A percentile compares a stretch with the other conserved stretches of the same genome.
Conservation (phyloP, 2,329 filamentous ascomycete species). For the Diaporthe nobilis region DNA sequence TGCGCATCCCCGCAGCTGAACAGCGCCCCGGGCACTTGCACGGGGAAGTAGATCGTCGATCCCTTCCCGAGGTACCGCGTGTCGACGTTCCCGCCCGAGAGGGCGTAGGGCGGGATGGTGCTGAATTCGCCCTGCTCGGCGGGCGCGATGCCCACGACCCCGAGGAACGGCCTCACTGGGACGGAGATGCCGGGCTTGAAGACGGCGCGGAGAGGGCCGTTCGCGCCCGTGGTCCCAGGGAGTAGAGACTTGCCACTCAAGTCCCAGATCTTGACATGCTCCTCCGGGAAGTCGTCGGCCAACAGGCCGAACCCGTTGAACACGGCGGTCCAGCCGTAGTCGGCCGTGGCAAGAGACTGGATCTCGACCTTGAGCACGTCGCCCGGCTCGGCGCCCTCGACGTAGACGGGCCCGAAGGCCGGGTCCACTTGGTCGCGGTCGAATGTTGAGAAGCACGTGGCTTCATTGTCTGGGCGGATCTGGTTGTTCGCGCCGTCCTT, state of each 20-base stretch:
- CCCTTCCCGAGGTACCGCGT: conserved; percentile 64
- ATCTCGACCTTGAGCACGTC: conserved; percentile 67
- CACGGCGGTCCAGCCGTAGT: conserved; percentile 68
- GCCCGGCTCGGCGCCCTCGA: conserved; percentile 64
- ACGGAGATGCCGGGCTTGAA: conserved; percentile 64
- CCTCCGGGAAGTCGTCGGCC: conserved; percentile 60
- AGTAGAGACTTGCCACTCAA: conserved; percentile 47
- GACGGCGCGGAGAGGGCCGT: conserved; percentile 50
- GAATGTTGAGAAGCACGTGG: conserved; percentile 56
- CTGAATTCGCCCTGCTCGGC: conserved; percentile 59
- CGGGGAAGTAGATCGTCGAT: conserved; percentile 62
- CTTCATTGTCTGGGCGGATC: conserved; percentile 58
- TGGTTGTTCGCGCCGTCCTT: conserved; percentile 66
- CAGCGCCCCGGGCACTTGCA: conserved; percentile 63
- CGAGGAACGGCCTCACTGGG: conserved; percentile 65
- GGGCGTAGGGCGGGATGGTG: conserved; percentile 63
- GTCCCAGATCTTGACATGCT: conserved; percentile 64
- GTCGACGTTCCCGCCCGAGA: conserved; percentile 69
- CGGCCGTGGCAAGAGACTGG: conserved; percentile 58
- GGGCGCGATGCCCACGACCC: conserved; percentile 66
- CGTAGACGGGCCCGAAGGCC: conserved; percentile 64
- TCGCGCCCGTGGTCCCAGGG: conserved; percentile 44
- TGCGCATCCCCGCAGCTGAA: conserved; percentile 70
- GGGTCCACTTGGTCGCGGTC: conserved; percentile 60
- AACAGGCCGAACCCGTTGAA: conserved; percentile 65